A percentile compares a stretch with the other conserved stretches of the same genome.
These are phyloP conservation scores for Penicillium sp. DNA, from an alignment of 2,329 filamentous ascomycete species.

Conservation along the genomic window DNA sequence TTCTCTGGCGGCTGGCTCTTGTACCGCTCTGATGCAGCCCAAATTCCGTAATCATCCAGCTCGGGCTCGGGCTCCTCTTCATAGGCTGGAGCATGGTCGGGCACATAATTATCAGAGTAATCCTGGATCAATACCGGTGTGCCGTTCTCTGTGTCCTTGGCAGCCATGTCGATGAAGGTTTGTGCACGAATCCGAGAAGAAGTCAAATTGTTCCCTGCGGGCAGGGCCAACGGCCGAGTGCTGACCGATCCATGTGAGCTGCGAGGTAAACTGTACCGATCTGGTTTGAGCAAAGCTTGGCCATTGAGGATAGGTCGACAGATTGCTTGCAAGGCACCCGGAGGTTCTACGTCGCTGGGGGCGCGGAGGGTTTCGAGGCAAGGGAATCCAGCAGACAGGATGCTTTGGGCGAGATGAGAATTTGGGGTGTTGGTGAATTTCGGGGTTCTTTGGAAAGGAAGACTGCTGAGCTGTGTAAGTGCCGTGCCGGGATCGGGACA, in stretches of 20 bases:
- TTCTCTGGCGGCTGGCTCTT: conserved; percentile 17
- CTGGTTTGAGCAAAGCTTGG: conserved; percentile 37
- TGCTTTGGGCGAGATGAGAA: conserved; percentile 42
- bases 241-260: conserved; percentile 42
- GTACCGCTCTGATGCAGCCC: conserved; percentile 23
- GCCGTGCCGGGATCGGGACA: conserved; percentile 36
- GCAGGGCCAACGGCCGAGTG: conserved; percentile 38
- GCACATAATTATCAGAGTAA: conserved; percentile 36
- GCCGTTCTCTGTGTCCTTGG: conserved; percentile 38
- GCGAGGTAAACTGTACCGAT: conserved; percentile 39
- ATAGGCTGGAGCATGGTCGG: conserved; percentile 31
- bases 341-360: conserved; percentile 42
- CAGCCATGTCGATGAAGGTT: conserved; percentile 42
- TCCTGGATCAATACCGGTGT: conserved; percentile 41
- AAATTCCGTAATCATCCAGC: conserved; percentile 32
- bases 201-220: conserved; percentile 42
- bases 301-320: conserved; percentile 39
- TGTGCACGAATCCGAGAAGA: conserved; percentile 44
- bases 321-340: conserved; percentile 41
- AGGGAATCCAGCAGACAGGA: conserved; percentile 42
- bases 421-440: conserved; percentile 37
- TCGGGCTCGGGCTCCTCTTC: conserved; percentile 32
- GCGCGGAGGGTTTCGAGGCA: conserved; percentile 38
- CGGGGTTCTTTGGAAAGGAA: conserved; percentile 34
- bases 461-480: conserved; percentile 35